Evolutionary conservation across 129 eudicot species (phyloP).

Genomic region (Smallanthus sonchifolius): DNA sequence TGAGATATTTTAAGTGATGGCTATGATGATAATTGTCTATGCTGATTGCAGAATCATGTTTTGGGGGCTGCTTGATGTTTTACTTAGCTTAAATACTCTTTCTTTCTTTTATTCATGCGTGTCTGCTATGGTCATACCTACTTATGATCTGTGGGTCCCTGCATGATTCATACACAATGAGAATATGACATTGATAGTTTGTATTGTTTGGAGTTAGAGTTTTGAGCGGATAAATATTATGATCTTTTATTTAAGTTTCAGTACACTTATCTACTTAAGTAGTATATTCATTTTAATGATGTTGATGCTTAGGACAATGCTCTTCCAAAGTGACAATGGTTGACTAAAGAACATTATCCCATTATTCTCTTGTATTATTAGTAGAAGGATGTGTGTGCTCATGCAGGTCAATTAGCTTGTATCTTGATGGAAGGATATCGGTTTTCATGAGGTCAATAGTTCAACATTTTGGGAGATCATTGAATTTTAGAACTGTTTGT

Average conservation of each 20-base stretch:
- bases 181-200: neutral
- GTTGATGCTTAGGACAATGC: neutral
- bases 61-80: neutral
- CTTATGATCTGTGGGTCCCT: neutral
- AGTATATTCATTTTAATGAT: neutral
- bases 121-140: neutral
- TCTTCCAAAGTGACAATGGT: neutral
- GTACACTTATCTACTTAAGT: neutral
- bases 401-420: neutral
- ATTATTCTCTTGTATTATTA: neutral
- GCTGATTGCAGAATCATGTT: slow-evolving; percentile 1
- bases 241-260: neutral
- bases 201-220: neutral
- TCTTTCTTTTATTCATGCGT: neutral
- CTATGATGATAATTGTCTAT: neutral
- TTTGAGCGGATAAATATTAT: neutral
- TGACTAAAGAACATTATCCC: neutral
- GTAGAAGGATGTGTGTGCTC: neutral
- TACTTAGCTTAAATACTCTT: neutral
- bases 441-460: slow-evolving; percentile 8
- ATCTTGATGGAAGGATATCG: neutral
- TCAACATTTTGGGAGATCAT: neutral
- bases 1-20: neutral
- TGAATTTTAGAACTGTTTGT: neutral
- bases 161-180: neutral